A percentile compares a stretch with the other conserved stretches of the same genome.
Evolutionary conservation across 345 rosid genomes (phyloP).

Genomic region (Trapa bicornis): DNA sequence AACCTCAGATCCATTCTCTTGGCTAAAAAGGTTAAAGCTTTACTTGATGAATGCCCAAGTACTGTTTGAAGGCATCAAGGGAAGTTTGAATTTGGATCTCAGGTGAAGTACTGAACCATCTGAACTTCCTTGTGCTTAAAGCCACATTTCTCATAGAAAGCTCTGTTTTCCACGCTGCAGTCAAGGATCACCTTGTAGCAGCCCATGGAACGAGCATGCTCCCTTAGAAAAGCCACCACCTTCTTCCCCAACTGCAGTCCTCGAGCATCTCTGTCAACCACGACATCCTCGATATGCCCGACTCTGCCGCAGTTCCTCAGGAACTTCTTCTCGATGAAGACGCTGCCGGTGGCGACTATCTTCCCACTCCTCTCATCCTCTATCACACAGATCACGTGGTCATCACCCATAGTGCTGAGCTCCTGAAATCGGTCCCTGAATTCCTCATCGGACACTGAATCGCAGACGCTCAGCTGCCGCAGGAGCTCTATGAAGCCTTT

Average conservation of each 20-base stretch:
- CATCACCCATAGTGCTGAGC: constrained; percentile 49
- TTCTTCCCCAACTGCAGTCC: constrained; percentile 49
- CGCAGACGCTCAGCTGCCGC: constrained; percentile 45
- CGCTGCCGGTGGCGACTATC: constrained; percentile 59
- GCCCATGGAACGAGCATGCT: constrained; percentile 50
- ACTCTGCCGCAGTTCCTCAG: constrained; percentile 69
- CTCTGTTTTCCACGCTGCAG: constrained; percentile 44
- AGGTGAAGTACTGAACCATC: constrained; percentile 52
- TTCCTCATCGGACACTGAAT: constrained; percentile 52
- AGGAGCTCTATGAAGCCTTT: constrained; percentile 70
- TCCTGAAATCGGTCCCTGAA: constrained; percentile 50
- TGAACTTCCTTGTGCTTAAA: constrained; percentile 47
- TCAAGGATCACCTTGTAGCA: constrained; percentile 83
- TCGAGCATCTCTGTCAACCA: constrained; percentile 28
- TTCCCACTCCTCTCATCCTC: constrained; percentile 45
- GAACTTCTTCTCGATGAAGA: constrained; percentile 76
- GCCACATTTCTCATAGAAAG: constrained; percentile 76
- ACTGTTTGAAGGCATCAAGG: no score
- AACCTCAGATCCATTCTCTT: no score
- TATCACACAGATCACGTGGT: constrained; percentile 69
- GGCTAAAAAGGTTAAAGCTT: no score
- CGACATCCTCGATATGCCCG: constrained; percentile 85
- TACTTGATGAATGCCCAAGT: no score
- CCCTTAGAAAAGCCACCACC: constrained; percentile 37
- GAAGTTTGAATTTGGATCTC: not conserved